Conservation (phyloP, 306 rosid species). For the Erythrophleum fordii region DNA sequence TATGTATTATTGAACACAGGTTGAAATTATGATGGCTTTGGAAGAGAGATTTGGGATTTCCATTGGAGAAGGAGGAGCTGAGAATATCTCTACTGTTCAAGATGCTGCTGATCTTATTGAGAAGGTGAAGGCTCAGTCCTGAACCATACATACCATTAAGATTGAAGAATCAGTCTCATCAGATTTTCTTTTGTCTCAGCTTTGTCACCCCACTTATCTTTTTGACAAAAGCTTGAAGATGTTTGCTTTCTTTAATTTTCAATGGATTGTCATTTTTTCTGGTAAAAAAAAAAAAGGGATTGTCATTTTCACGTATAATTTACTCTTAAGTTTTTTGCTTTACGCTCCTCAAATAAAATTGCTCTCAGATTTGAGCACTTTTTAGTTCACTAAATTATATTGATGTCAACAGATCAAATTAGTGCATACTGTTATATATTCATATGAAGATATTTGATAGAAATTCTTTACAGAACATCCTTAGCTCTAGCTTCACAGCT, state of each 20-base stretch:
- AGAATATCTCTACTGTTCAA: conserved; percentile 70
- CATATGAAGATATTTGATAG: neutral
- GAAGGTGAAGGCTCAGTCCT: conserved; percentile 48
- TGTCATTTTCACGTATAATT: neutral
- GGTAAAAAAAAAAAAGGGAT: too few species aligned
- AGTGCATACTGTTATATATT: neutral
- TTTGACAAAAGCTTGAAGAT: conserved; percentile 9
- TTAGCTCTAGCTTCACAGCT: neutral
- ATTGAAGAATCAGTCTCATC: neutral
- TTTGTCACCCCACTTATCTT: neutral
- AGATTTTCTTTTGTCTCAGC: neutral
- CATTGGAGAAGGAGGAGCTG: conserved; percentile 69
- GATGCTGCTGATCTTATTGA: conserved; percentile 75
- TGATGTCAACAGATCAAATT: neutral
- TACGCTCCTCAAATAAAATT: neutral
- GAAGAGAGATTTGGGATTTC: conserved; percentile 73
- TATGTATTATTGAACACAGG: conserved; percentile 35
- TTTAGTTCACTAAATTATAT: neutral
- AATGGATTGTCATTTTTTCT: neutral
- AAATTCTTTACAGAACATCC: neutral
- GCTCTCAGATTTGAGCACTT: neutral
- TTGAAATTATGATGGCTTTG: conserved; percentile 73
- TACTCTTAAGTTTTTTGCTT: neutral
- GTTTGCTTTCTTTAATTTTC: neutral
- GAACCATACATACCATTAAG: neutral